Base-by-base conservation (phyloP, 2,329 filamentous ascomycete species). In the Fusarium devonianum region DNA sequence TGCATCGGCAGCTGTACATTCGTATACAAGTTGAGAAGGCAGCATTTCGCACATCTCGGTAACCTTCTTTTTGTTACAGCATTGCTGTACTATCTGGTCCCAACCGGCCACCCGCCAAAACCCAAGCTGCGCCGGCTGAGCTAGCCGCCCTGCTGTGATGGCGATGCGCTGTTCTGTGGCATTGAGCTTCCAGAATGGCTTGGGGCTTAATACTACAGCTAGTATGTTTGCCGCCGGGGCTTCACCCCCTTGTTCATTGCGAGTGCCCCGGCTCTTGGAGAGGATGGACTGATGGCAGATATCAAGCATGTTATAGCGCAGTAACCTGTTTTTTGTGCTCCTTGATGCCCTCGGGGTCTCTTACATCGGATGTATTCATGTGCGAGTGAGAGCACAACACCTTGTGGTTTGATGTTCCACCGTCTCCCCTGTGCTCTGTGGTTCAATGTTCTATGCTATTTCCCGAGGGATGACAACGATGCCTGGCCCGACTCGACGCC, bases 1-100 rank as follows among this genome's bases (percentile, higher is more conserved):
- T 58, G 55, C 56, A 56, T 58, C 38, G 50, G 45, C 34, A 50
- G 49, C 40, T 45, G 33, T 44, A 32, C 30, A 26, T 51, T n/a
- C n/a, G n/a, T n/a, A n/a, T n/a, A n/a, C n/a, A n/a, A n/a, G n/a
- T n/a, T n/a, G n/a, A n/a, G n/a, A n/a, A n/a, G n/a, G n/a, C n/a
- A n/a, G n/a, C n/a, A n/a, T n/a, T n/a, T n/a, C n/a, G n/a, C n/a
- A n/a, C n/a, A n/a, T n/a, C n/a, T n/a, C n/a, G n/a, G n/a, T n/a
- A n/a, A n/a, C n/a, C n/a, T 26, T 37, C 13, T 16, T 22, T 37
- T 13, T 37, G 10, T 16, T 7, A 5, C 28, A 30, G 38, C 38
- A 22, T 36, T 17, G 14, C 21, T 18, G 26, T 28, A 19, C 10
- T 41, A 43, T 25, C 30, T 12, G 11, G 29, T 16, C 21, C n/a